Evolutionary conservation across 2,329 filamentous ascomycete species (phyloP).

Genomic region (Trichophyton simii): DNA sequence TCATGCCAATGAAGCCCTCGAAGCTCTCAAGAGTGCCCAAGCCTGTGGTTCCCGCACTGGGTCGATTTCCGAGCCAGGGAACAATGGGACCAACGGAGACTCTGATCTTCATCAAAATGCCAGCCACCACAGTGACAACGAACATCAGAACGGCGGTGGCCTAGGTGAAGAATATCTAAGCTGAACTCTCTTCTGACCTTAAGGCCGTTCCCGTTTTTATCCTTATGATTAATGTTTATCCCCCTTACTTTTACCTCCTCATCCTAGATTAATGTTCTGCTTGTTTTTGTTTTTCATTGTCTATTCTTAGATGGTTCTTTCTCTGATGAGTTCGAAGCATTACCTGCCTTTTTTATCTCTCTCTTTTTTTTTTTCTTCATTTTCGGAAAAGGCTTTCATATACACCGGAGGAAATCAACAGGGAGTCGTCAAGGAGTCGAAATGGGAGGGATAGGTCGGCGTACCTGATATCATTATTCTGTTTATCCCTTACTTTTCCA

Average conservation of each 20-base stretch:
- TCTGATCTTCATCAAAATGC: constrained; percentile 15
- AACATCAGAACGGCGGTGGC: constrained; percentile 12
- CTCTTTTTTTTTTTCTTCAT: neutral
- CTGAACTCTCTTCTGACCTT: constrained; percentile 1
- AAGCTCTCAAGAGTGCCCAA: constrained; percentile 29
- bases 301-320: constrained; percentile 3
- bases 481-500: neutral
- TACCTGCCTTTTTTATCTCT: neutral
- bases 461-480: constrained; percentile 12
- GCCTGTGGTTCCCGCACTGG: constrained; percentile 24
- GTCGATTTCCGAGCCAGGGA: constrained; percentile 14
- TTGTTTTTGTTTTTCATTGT: constrained; percentile 6
- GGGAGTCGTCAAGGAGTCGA: constrained; percentile 2
- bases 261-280: constrained; percentile 3
- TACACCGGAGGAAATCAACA: neutral
- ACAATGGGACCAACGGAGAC: constrained; percentile 16
- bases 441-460: constrained; percentile 1
- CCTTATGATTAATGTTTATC: constrained; percentile 4
- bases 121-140: constrained; percentile 17
- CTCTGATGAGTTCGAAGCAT: neutral
- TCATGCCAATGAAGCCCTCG: constrained; percentile 37
- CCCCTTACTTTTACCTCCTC: constrained; percentile 8
- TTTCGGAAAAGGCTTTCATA: constrained; percentile 1
- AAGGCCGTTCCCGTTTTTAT: neutral
- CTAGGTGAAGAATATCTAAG: constrained; percentile 20